Conservation (phyloP, 1,139 yeast genomes). For the Blastobotrys elegans region DNA sequence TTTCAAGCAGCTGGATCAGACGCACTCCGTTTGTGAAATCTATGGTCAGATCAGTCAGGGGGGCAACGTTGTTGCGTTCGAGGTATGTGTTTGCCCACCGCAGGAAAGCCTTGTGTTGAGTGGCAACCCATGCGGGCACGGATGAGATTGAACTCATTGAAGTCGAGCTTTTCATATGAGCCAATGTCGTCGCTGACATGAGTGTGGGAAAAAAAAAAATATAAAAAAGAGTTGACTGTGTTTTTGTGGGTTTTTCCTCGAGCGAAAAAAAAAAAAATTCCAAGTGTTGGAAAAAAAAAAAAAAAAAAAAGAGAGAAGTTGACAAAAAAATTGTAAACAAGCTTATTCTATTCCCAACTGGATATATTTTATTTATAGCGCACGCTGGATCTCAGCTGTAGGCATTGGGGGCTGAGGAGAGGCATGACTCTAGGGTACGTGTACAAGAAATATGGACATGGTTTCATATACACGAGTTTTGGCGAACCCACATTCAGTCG, state of each 20-base stretch:
- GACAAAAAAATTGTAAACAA: neutral
- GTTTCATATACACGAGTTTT: neutral
- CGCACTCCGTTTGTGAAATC: conserved; percentile 36
- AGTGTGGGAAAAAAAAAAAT: neutral
- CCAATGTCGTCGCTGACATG: conserved; percentile 11
- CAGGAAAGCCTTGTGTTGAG: conserved; percentile 38
- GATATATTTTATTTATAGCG: neutral
- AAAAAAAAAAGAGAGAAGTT: neutral
- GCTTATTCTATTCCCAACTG: neutral
- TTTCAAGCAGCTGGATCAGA: conserved; percentile 36
- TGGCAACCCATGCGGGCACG: conserved; percentile 38
- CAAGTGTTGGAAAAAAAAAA: neutral
- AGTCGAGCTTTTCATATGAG: conserved; percentile 9
- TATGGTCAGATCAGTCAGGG: conserved; percentile 28
- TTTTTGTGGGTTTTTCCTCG: neutral
- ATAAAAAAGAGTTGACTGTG: no score
- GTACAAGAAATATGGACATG: no score
- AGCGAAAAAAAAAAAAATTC: neutral
- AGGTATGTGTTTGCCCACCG: conserved; percentile 39
- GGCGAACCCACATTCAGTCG: no score
- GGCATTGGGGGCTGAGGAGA: no score
- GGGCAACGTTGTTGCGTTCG: conserved; percentile 28
- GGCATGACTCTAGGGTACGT: no score
- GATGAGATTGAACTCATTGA: conserved; percentile 3
- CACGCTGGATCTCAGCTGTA: no score